Conservation (phyloP, 2,329 filamentous ascomycete species). For the Ceratocystis destructans region DNA sequence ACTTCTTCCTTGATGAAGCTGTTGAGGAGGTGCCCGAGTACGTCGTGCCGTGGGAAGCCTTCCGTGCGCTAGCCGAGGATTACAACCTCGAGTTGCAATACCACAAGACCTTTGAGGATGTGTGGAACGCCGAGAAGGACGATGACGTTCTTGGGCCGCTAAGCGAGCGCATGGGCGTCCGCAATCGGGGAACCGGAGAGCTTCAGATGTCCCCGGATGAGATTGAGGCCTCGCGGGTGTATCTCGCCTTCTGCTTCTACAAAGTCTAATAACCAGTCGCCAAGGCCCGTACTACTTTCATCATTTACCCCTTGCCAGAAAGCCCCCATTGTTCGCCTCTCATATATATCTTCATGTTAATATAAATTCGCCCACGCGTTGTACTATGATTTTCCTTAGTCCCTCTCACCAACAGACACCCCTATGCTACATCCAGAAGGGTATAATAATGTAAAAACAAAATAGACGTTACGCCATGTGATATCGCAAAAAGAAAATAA, state of each 20-base stretch:
- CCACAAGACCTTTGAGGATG: slow-evolving; percentile 75
- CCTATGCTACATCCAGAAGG: not conserved
- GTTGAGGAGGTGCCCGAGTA: slow-evolving; percentile 96
- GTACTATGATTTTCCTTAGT: not conserved
- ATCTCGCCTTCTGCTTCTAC: slow-evolving; percentile 93
- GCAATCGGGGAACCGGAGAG: slow-evolving; percentile 51
- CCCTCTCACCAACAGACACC: too few relatives aligned
- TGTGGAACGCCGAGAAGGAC: slow-evolving; percentile 85
- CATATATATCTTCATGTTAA: not conserved
- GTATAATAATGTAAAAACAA: slow-evolving; percentile 1
- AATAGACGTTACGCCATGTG: slow-evolving; percentile 16
- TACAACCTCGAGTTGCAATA: slow-evolving; percentile 95
- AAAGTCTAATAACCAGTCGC: slow-evolving; percentile 49
- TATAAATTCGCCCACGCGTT: not conserved
- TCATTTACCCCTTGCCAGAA: not conserved
- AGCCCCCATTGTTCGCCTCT: not conserved
- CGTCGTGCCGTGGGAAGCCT: slow-evolving; percentile 95
- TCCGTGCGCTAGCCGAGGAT: slow-evolving; percentile 87
- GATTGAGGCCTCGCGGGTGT: slow-evolving; percentile 84
- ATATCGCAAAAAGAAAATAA: slow-evolving; percentile 20
- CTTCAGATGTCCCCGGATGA: slow-evolving; percentile 71
- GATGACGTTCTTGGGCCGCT: slow-evolving; percentile 67
- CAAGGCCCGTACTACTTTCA: not conserved
- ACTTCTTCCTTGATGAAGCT: slow-evolving; percentile 87
- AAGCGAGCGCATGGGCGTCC: slow-evolving; percentile 91